A percentile compares a stretch with the other conserved stretches of the same genome.
Conservation (phyloP, 345 rosid genomes). For the Brassica nigra region DNA sequence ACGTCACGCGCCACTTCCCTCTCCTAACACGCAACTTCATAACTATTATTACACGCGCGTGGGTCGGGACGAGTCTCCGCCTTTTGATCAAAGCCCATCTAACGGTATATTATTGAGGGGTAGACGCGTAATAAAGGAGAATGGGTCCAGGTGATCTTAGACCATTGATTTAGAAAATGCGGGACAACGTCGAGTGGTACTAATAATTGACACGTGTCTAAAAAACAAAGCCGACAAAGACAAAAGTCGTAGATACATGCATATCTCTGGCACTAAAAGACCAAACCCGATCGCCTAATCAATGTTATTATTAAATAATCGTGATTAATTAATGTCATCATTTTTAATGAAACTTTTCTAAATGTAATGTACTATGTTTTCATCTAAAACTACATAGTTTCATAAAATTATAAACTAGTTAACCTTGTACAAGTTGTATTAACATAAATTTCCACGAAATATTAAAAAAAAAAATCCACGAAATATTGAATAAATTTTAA, state of each 20-base stretch:
- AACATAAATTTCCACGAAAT: not conserved
- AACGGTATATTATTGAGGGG: conserved; percentile 8
- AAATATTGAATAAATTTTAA: not conserved
- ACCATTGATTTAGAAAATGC: conserved; percentile 38
- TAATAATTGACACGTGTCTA: conserved; percentile 33
- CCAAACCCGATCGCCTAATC: conserved; percentile 39
- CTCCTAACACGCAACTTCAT: conserved; percentile 38
- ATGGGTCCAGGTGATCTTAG: conserved; percentile 39
- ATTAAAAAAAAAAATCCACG: not conserved
- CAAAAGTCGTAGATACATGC: conserved; percentile 45
- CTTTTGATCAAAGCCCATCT: conserved; percentile 25
- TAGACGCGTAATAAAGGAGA: not conserved
- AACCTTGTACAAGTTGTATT: not conserved
- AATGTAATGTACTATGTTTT: not conserved
- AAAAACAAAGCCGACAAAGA: conserved; percentile 41
- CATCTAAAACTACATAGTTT: not conserved
- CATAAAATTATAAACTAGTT: not conserved
- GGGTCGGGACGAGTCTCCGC: conserved; percentile 9
- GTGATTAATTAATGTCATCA: conserved; percentile 2
- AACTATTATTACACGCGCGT: conserved; percentile 32
- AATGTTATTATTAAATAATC: conserved; percentile 7
- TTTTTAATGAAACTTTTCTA: not conserved
- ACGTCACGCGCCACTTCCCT: conserved; percentile 46
- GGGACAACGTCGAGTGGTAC: conserved; percentile 39
- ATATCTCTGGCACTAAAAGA: conserved; percentile 33